Conservation (phyloP, 208 protist genomes). For the Plasmodiophora brassicae region DNA sequence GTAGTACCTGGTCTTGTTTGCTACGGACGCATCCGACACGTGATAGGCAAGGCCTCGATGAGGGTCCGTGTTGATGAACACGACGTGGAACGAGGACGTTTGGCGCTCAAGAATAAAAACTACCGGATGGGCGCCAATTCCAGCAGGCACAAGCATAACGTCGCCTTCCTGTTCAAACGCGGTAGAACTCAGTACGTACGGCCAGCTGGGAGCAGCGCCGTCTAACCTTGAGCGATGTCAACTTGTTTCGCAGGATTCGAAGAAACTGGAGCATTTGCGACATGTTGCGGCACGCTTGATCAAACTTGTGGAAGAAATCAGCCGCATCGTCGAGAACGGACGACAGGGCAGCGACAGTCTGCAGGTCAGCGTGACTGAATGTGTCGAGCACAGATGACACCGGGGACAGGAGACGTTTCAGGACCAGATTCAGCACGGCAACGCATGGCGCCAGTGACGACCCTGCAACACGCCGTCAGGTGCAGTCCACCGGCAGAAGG, state of each 20-base stretch:
- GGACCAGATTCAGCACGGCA: not conserved
- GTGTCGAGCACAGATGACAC: not conserved
- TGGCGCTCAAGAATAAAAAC: conserved; percentile 36
- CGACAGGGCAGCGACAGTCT: not conserved
- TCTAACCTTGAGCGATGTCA: not conserved
- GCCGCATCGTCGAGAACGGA: not conserved
- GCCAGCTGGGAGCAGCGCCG: too few relatives aligned
- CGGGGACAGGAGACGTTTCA: not conserved
- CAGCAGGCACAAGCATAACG: conserved; percentile 21
- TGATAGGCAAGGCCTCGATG: conserved; percentile 29
- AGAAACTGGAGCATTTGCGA: not conserved
- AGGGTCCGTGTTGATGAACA: conserved; percentile 35
- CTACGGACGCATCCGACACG: not conserved
- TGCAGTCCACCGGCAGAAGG: not conserved
- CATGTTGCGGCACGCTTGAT: not conserved
- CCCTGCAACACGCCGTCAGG: not conserved
- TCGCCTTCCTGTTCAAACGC: conserved; percentile 35
- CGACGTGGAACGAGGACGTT: not conserved
- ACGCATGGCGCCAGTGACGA: not conserved
- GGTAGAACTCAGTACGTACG: too few relatives aligned
- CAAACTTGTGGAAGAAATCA: not conserved
- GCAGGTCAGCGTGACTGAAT: not conserved
- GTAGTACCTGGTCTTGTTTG: not conserved
- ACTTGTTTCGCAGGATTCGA: not conserved
- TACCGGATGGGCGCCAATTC: not conserved